These are phyloP conservation scores for Amanita pseudoporphyria DNA, from an alignment of 768 basidiomycete species.

Conservation along the genomic window DNA sequence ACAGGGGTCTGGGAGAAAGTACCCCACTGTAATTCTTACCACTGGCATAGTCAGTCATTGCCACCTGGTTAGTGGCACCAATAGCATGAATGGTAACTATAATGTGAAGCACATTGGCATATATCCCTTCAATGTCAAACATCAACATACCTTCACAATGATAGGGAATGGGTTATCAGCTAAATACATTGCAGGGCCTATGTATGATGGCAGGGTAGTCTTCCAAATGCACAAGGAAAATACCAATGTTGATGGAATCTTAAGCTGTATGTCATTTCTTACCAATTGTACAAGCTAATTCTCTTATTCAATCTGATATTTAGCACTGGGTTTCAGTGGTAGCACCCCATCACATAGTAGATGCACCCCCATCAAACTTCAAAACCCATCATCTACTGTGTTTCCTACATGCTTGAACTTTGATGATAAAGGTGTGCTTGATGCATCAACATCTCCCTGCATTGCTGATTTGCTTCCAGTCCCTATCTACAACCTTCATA, in stretches of 20 bases:
- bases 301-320: background rate
- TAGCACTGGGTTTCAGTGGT: background rate
- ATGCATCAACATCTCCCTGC: no score
- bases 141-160: background rate
- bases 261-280: background rate
- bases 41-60: background rate
- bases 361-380: background rate
- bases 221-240: background rate
- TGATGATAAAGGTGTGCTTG: background rate
- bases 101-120: background rate
- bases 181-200: background rate
- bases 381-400: background rate
- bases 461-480: background rate
- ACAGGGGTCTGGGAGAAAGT: background rate
- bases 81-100: background rate
- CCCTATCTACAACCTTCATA: slow-evolving; percentile 1
- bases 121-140: background rate
- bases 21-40: background rate
- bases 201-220: background rate
- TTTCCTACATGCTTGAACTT: background rate
- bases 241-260: background rate
- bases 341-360: background rate
- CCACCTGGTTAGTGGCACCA: background rate
- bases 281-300: background rate
- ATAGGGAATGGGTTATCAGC: background rate